phyloP scores from a whole-genome alignment of 306 rosid species.

The Begonia fuchsioides region DNA sequence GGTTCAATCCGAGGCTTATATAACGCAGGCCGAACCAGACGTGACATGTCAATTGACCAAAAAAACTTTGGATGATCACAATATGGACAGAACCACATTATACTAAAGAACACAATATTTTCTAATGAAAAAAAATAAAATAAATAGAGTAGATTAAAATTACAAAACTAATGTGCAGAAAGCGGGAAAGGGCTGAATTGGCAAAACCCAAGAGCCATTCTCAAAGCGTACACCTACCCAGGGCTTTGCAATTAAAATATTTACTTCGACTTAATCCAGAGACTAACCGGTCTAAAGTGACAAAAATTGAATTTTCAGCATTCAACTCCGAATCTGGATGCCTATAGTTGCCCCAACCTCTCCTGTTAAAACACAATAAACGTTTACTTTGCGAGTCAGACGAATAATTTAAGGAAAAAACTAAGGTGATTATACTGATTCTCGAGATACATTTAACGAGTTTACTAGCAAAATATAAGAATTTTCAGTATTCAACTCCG shows the following conservation, averaged over 20 bases:
- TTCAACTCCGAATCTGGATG: neutral
- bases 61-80: neutral
- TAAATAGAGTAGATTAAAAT: neutral
- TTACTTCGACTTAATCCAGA: neutral
- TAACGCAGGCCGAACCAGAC: neutral
- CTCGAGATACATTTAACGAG: too few species aligned
- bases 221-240: neutral
- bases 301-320: neutral
- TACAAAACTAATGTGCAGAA: neutral
- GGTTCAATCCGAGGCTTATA: too few species aligned
- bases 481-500: neutral
- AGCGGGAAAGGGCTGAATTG: neutral
- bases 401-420: too few species aligned
- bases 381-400: too few species aligned
- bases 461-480: too few species aligned
- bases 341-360: conserved; percentile 58
- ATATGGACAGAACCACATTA: too few species aligned
- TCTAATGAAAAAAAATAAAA: neutral
- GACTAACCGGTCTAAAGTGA: conserved; percentile 10
- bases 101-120: neutral
- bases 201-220: neutral
- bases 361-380: conserved; percentile 46
- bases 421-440: too few species aligned
- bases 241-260: neutral
- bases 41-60: too few species aligned